Evolutionary conservation across 2,329 filamentous ascomycete genomes (phyloP).

Genomic region (Parafenestella ontariensis): DNA sequence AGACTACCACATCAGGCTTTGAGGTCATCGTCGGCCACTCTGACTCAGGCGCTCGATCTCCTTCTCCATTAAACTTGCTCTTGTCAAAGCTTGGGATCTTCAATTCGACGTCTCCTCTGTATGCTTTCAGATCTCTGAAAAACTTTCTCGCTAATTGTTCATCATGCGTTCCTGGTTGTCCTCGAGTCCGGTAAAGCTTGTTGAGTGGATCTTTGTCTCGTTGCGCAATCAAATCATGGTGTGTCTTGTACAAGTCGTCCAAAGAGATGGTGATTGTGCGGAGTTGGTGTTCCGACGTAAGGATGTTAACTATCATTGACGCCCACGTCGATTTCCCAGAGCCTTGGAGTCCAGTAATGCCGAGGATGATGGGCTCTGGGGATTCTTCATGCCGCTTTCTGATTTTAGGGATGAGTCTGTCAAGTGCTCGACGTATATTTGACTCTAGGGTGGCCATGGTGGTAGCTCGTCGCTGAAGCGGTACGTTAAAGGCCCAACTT

Average conservation of each 20-base stretch:
- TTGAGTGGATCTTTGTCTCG: constrained; percentile 72
- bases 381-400: constrained; percentile 22
- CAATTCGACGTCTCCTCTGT: constrained; percentile 57
- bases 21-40: constrained; percentile 68
- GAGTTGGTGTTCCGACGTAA: constrained; percentile 33
- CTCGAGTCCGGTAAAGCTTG: constrained; percentile 78
- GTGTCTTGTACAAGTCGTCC: constrained; percentile 87
- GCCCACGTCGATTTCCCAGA: constrained; percentile 91
- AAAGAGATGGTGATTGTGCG: constrained; percentile 53
- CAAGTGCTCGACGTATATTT: constrained; percentile 38
- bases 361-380: constrained; percentile 77
- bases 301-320: constrained; percentile 43
- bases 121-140: constrained; percentile 65
- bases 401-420: constrained; percentile 39
- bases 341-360: constrained; percentile 90
- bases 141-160: constrained; percentile 68
- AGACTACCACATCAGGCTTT: constrained; percentile 71
- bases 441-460: constrained; percentile 36
- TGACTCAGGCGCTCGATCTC: constrained; percentile 71
- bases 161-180: constrained; percentile 86
- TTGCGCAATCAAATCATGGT: constrained; percentile 70
- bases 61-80: constrained; percentile 74
- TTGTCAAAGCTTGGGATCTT: constrained; percentile 84
- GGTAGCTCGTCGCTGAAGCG: neutral
- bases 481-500: neutral